Evolutionary conservation across 2,329 filamentous ascomycete species (phyloP), one percentile per base, ranked within the genome.

Genomic region (Ophiostoma himal-ulmi): DNA sequence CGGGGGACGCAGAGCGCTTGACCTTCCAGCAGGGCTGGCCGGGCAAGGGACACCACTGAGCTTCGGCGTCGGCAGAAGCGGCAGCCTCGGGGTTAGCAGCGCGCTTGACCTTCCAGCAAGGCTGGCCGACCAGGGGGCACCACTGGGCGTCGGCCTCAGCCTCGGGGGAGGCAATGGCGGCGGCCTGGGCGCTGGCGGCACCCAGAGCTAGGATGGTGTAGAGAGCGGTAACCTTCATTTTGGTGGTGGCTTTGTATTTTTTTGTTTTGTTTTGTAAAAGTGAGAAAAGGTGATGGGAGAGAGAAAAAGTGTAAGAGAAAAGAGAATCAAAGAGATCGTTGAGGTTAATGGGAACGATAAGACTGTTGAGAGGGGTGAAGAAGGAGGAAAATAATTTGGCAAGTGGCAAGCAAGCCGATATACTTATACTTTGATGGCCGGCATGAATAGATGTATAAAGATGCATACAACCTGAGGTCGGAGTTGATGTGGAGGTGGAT

Each of bases 71-170:
- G 39, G 64, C 11, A n/a, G 34, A 17, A 22, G 62, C 62, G 11
- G 10, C 74, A 71, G 73, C 64, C n/a, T 77, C 75, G 13, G 64
- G 17, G 66, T 36, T n/a, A 72, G 77, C 75, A 20, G 78, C 80
- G 73, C 68, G 65, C 70, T 72, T 69, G 41, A 54, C 37, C 26
- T 68, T 67, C 22, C 26, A 68, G 80, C 83, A 84, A 36, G 77
- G 73, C 73, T 80, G 76, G 70, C 82, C 82, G 41, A 75, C 75
- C 68, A 75, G 70, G 75, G 81, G 83, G 74, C 76, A 79, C 26
- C 70, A 69, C 14, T 74, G 62, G n/a, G 60, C 60, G 4, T 64
- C 57, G 39, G 36, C 10, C 37, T 39, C 22, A 30, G 72, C 70
- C 22, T 74, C 71, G 44, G 73, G 64, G 1, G 72, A 70, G 26